A percentile compares a stretch with the other conserved stretches of the same genome.
phyloP scores from a whole-genome alignment of 768 basidiomycete genomes.

The Tricholoma terreum region DNA sequence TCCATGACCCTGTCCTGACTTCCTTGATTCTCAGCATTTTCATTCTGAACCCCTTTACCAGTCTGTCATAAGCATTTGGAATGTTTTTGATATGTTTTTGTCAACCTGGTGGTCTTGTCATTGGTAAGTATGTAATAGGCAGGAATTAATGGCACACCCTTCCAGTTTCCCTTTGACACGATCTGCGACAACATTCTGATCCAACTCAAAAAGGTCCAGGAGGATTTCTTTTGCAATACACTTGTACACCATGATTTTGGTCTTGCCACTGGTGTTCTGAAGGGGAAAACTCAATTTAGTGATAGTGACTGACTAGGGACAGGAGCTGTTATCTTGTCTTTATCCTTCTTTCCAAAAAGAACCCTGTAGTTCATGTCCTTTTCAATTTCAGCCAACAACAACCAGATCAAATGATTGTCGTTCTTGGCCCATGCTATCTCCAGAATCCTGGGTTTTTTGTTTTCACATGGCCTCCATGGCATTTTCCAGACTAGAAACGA shows the following conservation, averaged over 20 bases:
- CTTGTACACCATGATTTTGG: conserved; percentile 17
- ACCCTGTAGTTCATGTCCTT: conserved; percentile 16
- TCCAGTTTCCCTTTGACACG: conserved; percentile 11
- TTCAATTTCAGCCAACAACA: conserved; percentile 11
- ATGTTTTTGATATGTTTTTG: conserved; percentile 11
- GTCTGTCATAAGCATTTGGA: conserved; percentile 14
- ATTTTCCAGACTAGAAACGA: no score
- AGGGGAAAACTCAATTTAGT: background rate
- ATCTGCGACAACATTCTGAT: conserved; percentile 14
- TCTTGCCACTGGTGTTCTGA: conserved; percentile 25
- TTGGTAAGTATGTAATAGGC: no score
- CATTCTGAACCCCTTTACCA: conserved; percentile 13
- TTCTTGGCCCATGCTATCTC: conserved; percentile 4
- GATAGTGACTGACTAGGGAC: background rate
- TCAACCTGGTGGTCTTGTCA: conserved; percentile 7
- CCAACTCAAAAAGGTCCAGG: conserved; percentile 10
- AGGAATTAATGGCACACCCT: background rate
- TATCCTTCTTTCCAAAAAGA: no score
- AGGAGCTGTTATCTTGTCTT: conserved; percentile 6
- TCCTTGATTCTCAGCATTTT: background rate
- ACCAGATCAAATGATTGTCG: conserved; percentile 3
- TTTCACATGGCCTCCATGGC: background rate
- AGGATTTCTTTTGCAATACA: conserved; percentile 17
- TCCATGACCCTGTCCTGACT: background rate
- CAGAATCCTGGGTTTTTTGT: background rate